Conservation (phyloP, 2,329 filamentous ascomycete species). For the Ramularia endophylla region DNA sequence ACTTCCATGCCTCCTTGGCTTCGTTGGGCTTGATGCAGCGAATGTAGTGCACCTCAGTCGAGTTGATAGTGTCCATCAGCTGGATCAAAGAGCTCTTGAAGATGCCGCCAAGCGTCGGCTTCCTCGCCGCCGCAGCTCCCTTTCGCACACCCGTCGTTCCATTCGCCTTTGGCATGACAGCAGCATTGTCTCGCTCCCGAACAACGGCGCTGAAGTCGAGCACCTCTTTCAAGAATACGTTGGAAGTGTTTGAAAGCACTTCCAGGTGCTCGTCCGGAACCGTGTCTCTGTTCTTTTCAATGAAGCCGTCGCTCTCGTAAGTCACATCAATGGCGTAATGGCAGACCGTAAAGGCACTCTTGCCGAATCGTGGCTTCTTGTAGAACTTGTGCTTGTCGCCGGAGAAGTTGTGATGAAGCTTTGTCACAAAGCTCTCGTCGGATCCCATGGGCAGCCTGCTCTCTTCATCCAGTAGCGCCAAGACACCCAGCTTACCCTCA, state of each 20-base stretch:
- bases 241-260: conserved; percentile 76
- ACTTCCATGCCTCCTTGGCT: conserved; percentile 93
- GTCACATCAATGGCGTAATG: conserved; percentile 98
- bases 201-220: conserved; percentile 79
- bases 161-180: conserved; percentile 64
- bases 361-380: conserved; percentile 97
- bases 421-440: conserved; percentile 93
- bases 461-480: conserved; percentile 92
- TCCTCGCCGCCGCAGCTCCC: conserved; percentile 86
- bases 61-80: conserved; percentile 96
- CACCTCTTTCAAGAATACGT: conserved; percentile 77
- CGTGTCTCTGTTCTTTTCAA: conserved; percentile 98
- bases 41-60: conserved; percentile 98
- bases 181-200: conserved; percentile 74
- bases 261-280: conserved; percentile 98
- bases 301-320: conserved; percentile 98
- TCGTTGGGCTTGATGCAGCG: conserved; percentile 99
- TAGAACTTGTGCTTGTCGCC: conserved; percentile 92
- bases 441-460: conserved; percentile 95
- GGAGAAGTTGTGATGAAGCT: conserved; percentile 90
- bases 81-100: conserved; percentile 99
- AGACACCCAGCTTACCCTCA: conserved; percentile 89
- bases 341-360: conserved; percentile 95
- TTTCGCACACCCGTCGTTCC: conserved; percentile 71
- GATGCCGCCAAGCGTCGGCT: conserved; percentile 94